Base-by-base conservation (phyloP, 2,329 filamentous ascomycete species). In the Colletotrichum tropicale region DNA sequence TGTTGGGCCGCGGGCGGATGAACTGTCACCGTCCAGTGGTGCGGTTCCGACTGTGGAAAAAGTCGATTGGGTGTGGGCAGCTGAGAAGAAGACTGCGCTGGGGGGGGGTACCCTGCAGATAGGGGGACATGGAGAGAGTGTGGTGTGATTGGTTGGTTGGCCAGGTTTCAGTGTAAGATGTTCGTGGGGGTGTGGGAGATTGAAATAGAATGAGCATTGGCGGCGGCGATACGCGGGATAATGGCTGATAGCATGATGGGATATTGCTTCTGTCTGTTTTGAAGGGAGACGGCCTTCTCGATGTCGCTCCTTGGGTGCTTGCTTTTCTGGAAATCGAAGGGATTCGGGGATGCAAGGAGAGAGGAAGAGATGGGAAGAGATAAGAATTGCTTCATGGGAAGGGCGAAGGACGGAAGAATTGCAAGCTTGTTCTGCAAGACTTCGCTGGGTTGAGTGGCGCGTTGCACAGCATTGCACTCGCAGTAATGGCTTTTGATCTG, bases 111-210 rank as follows among this genome's bases (percentile, higher is more conserved):
- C 34, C 43, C 36, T 48, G 34, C 43, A 52, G 43, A 52, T 52
- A 52, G 43, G 21, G 38, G 65, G 26, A 36, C 6, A 13, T 18
- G 65, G 9, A 21, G 13, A 26, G 43, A 36, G n/a, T 24, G n/a
- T 67, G 52, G 13, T n/a, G 32, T 69, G 68, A 64, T 70, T 56
- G 68, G 68, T 52, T n/a, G 18, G 68, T 52, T 70, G 68, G 68
- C 36, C 68, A 34, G 58, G 68, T 70, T 70, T 70, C 58, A 70
- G 34, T 16, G 28, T 62, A 34, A 62, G 58, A 34, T 56, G 36
- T 32, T 58, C 58, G 16, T 30, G 36, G 66, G 52, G 32, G 52
- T 21, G 30, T 28, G n/a, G 64, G 21, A 30, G 55, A 62, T 61
- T 24, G 67, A 70, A 70, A 62, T 62, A 70, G 67, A 70, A 70